These are phyloP conservation scores for Ophiosphaerella herpotricha DNA, from an alignment of 2,329 filamentous ascomycete species.

Conservation along the genomic window DNA sequence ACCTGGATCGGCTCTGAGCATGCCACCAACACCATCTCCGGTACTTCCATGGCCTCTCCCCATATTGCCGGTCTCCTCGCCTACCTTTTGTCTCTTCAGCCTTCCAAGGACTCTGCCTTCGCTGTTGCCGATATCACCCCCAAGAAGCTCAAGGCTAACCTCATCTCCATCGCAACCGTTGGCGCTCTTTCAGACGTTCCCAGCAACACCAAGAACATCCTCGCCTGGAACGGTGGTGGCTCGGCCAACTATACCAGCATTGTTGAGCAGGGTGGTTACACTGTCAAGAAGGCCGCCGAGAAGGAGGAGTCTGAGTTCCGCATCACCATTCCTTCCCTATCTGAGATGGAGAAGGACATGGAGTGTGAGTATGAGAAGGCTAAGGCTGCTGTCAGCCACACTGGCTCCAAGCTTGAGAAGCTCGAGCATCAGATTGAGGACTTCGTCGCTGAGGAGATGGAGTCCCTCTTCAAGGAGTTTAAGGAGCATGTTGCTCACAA, in stretches of 20 bases:
- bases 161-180: conserved; percentile 81
- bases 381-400: conserved; percentile 46
- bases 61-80: conserved; percentile 95
- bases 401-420: conserved; percentile 51
- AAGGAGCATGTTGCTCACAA: conserved; percentile 44
- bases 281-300: conserved; percentile 47
- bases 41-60: conserved; percentile 98
- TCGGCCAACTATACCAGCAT: conserved; percentile 89
- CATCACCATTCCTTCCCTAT: conserved; percentile 45
- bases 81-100: conserved; percentile 97
- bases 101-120: conserved; percentile 85
- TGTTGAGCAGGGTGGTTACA: conserved; percentile 73
- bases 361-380: conserved; percentile 43
- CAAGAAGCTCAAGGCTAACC: conserved; percentile 87
- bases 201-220: conserved; percentile 84
- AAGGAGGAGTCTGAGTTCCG: conserved; percentile 45
- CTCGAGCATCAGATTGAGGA: conserved; percentile 52
- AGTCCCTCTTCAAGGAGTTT: conserved; percentile 60
- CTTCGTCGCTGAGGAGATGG: conserved; percentile 55
- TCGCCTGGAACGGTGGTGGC: conserved; percentile 98
- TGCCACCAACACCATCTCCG: conserved; percentile 97
- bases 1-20: conserved; percentile 98
- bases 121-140: conserved; percentile 88
- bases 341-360: conserved; percentile 43
- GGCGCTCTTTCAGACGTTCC: conserved; percentile 82